Percentiles rank a stretch among this genome's conserved stretches.
These are phyloP conservation scores for Solanum etuberosum DNA, from an alignment of 257 asterid genomes.

Conservation along the genomic window DNA sequence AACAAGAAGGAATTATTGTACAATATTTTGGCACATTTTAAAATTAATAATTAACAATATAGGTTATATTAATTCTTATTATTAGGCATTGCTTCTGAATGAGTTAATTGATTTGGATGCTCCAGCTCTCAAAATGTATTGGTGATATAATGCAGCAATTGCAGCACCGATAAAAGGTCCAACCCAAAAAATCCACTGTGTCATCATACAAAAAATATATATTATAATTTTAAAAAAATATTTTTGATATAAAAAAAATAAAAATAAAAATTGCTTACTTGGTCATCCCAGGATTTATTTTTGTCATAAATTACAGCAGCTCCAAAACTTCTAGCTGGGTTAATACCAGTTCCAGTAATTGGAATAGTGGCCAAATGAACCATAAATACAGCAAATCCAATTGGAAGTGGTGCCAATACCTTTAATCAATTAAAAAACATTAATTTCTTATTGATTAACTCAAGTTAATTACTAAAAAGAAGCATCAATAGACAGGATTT, in stretches of 20 bases:
- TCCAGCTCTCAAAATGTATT: conserved; percentile 53
- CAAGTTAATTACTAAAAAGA: neutral
- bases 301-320: conserved; percentile 63
- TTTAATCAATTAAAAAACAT: neutral
- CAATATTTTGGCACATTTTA: neutral
- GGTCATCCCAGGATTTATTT: conserved; percentile 59
- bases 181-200: conserved; percentile 79
- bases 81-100: conserved; percentile 33
- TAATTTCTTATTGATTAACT: neutral
- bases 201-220: neutral
- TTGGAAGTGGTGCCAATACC: conserved; percentile 80
- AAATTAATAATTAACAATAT: neutral
- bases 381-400: conserved; percentile 69
- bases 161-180: conserved; percentile 85
- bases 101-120: conserved; percentile 66
- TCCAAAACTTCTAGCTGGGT: conserved; percentile 68
- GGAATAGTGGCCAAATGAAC: conserved; percentile 74
- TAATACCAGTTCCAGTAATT: conserved; percentile 59
- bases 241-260: neutral
- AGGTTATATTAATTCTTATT: neutral
- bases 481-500: neutral
- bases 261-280: conserved; percentile 15
- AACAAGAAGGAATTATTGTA: neutral
- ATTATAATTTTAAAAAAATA: neutral
- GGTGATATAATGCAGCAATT: conserved; percentile 68